phyloP scores from a whole-genome alignment of 495 filamentous ascomycete genomes.

The Cercophora newfieldiana region DNA sequence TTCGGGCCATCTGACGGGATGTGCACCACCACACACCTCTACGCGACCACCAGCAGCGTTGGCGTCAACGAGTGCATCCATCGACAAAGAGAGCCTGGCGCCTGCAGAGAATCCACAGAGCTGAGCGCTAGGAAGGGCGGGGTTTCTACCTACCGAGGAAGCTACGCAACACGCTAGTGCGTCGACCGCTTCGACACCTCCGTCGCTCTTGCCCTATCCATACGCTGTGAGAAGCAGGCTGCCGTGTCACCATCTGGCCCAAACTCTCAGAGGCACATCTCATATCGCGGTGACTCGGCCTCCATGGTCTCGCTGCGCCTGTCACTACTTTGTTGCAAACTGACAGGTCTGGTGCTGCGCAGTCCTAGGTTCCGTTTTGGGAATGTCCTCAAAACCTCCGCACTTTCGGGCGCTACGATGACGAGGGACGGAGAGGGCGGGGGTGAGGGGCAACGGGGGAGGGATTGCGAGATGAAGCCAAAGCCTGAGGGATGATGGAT shows the following conservation, averaged over 20 bases:
- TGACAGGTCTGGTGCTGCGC: background rate
- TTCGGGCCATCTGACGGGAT: conserved; percentile 5
- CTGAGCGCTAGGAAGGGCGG: background rate
- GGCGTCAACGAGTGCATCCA: background rate
- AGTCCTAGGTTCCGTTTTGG: conserved; percentile 26
- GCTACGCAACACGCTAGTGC: background rate
- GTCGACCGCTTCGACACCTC: background rate
- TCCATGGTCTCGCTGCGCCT: background rate
- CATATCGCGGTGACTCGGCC: background rate
- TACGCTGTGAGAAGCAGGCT: background rate
- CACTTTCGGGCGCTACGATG: conserved; percentile 18
- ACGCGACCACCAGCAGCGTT: background rate
- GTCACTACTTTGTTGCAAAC: background rate
- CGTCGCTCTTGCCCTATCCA: background rate
- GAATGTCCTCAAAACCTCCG: conserved; percentile 39
- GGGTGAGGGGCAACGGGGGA: background rate
- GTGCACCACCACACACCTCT: background rate
- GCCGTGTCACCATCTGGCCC: background rate
- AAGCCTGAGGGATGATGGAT: background rate
- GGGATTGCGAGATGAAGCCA: background rate
- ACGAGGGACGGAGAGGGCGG: background rate
- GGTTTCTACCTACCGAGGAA: background rate
- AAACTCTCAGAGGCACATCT: background rate
- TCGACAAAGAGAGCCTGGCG: background rate
- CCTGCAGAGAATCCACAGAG: background rate